phyloP scores from a whole-genome alignment of 352 stramenopile species.

The Blastocystis sp. region DNA sequence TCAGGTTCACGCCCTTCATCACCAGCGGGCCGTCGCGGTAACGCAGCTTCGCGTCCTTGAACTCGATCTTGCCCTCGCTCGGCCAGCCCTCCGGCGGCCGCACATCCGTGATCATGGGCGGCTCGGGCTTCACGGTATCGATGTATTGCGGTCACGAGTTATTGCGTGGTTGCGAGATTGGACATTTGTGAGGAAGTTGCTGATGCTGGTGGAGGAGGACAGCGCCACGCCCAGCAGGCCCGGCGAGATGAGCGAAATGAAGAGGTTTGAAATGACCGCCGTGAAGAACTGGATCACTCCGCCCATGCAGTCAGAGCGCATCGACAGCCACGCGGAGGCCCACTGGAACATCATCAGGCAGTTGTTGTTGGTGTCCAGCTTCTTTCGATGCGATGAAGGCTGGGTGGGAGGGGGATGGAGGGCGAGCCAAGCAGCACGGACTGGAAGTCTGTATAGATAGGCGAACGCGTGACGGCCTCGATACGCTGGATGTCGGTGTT shows the following conservation, averaged over 20 bases:
- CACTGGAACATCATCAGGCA: constrained; percentile 51
- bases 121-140: too few relatives aligned
- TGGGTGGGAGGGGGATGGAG: constrained; percentile 34
- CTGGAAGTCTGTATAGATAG: constrained; percentile 71
- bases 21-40: too few relatives aligned
- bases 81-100: neutral
- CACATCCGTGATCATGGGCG: neutral
- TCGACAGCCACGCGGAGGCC: constrained; percentile 68
- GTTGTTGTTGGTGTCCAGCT: too few relatives aligned
- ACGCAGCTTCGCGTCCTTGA: too few relatives aligned
- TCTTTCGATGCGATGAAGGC: constrained; percentile 34
- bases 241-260: constrained; percentile 25
- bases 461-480: constrained; percentile 68
- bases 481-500: constrained; percentile 71
- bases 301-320: constrained; percentile 71
- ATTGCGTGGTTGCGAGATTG: constrained; percentile 69
- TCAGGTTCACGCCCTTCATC: too few relatives aligned
- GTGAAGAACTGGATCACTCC: constrained; percentile 66
- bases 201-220: constrained; percentile 35
- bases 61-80: too few relatives aligned
- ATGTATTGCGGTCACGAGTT: constrained; percentile 50
- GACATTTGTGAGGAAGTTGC: constrained; percentile 67
- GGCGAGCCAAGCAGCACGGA: constrained; percentile 53
- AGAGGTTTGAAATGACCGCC: constrained; percentile 69
- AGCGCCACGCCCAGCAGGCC: constrained; percentile 69